Evolutionary conservation across 331 rosid genomes (phyloP), one percentile per base, ranked within the genome.

Genomic region (Malus hybrid): DNA sequence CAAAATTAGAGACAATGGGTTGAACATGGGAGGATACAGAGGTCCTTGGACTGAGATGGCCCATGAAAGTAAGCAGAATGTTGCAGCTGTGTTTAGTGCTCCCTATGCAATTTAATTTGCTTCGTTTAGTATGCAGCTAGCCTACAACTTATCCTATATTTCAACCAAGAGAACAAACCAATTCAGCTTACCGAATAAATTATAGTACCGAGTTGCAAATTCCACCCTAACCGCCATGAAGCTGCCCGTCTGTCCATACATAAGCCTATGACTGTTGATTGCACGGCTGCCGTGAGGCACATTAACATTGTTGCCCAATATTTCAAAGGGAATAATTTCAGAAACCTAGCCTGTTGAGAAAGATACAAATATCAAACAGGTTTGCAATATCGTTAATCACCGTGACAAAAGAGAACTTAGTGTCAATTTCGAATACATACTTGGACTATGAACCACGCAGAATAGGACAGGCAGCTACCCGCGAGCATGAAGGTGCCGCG

Each of bases 1-100:
- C 42, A 87, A 90, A 67, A 90, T 39, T 16, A 88, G 87, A 79
- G 87, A 42, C 50, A 90, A 28, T 1, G 97, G 91, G 75, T 88
- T 93, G 87, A 90, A 93, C 90, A 88, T 88, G 34, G 97, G 57
- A 39, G 93, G 93, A 70, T 83, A 93, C 46, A 82, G 82, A 10
- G 97, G 90, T 32, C 96, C 96, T 79, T 84, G 76, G 7, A 75
- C 27, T 36, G 86, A 2, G 67, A 88, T 82, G 60, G 72, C 78
- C 96, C 96, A 87, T 15, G 89, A 73, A 9, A 87, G 7, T 6
- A 93, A 77, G 86, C 90, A 85, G 81, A 86, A 88, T 4, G 91
- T 69, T 42, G 89, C 87, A 50, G 93, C 93, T 1, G 90, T 82
- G 4, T 86, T 80, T 6, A 88, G 50, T 75, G 86, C 78, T 24